These are phyloP conservation scores for Lactarius evosmus DNA, from an alignment of 768 basidiomycete species.

Conservation along the genomic window DNA sequence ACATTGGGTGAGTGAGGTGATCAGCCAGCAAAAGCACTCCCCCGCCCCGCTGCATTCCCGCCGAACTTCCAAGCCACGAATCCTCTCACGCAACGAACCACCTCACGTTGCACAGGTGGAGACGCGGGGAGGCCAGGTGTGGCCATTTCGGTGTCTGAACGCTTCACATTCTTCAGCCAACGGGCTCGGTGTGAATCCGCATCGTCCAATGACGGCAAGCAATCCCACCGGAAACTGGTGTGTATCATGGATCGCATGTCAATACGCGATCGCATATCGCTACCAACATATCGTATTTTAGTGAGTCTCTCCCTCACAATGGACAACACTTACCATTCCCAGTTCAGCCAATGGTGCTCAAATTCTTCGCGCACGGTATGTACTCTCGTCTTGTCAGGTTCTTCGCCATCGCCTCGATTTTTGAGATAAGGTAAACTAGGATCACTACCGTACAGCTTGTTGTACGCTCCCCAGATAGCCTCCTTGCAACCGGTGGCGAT, in stretches of 20 bases:
- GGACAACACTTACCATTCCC: slow-evolving; percentile 52
- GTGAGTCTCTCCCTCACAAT: slow-evolving; percentile 1
- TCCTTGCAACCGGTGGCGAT: slow-evolving; percentile 64
- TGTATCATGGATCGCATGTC: slow-evolving; percentile 51
- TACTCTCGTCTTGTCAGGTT: slow-evolving; percentile 16
- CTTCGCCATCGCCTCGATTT: slow-evolving; percentile 19
- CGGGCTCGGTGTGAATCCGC: slow-evolving; percentile 46
- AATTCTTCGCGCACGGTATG: slow-evolving; percentile 55
- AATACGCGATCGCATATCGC: slow-evolving; percentile 75
- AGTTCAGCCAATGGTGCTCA: slow-evolving; percentile 62
- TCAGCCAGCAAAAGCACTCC: background rate
- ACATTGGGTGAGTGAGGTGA: too few species aligned
- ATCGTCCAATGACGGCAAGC: slow-evolving; percentile 32
- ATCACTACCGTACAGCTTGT: slow-evolving; percentile 41
- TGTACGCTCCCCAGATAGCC: slow-evolving; percentile 64
- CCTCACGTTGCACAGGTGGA: slow-evolving; percentile 5
- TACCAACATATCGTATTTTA: slow-evolving; percentile 34
- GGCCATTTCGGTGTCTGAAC: background rate
- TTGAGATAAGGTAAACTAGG: slow-evolving; percentile 37
- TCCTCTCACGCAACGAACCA: slow-evolving; percentile 25
- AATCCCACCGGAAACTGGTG: slow-evolving; percentile 53
- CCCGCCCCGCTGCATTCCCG: background rate
- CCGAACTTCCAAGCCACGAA: slow-evolving; percentile 27
- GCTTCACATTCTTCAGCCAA: slow-evolving; percentile 43
- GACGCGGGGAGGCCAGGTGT: background rate